These are phyloP conservation scores for Beauveria varroae DNA, from an alignment of 2,329 filamentous ascomycete species.

Conservation along the genomic window DNA sequence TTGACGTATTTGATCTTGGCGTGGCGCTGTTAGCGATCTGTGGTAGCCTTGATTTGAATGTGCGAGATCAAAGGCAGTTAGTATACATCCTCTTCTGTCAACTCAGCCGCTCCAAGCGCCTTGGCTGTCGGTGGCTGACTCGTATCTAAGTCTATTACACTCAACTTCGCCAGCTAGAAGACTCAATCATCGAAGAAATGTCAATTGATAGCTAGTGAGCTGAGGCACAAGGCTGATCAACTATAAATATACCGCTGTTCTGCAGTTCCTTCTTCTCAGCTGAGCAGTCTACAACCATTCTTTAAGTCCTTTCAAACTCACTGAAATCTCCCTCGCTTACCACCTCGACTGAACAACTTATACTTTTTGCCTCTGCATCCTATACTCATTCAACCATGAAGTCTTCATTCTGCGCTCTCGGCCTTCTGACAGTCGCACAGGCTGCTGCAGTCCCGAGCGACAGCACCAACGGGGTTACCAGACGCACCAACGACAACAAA, in stretches of 20 bases:
- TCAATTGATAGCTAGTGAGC: no score
- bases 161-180: not conserved
- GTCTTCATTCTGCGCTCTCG: not conserved
- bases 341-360: not conserved
- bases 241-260: not conserved
- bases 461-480: not conserved
- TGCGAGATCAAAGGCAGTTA: not conserved
- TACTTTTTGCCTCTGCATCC: not conserved
- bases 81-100: not conserved
- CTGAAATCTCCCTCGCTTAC: not conserved
- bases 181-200: not conserved
- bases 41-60: not conserved
- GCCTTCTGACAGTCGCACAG: not conserved
- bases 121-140: not conserved
- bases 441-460: not conserved
- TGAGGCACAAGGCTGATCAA: no score
- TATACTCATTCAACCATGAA: not conserved
- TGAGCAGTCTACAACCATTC: not conserved
- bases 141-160: not conserved
- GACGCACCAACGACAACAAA: not conserved
- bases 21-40: not conserved
- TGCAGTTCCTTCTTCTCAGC: no score
- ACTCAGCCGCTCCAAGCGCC: not conserved
- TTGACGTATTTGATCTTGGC: not conserved
- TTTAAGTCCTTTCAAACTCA: not conserved